Evolutionary conservation across 352 stramenopile species (phyloP).

Genomic region (Phytophthora tentaculata): DNA sequence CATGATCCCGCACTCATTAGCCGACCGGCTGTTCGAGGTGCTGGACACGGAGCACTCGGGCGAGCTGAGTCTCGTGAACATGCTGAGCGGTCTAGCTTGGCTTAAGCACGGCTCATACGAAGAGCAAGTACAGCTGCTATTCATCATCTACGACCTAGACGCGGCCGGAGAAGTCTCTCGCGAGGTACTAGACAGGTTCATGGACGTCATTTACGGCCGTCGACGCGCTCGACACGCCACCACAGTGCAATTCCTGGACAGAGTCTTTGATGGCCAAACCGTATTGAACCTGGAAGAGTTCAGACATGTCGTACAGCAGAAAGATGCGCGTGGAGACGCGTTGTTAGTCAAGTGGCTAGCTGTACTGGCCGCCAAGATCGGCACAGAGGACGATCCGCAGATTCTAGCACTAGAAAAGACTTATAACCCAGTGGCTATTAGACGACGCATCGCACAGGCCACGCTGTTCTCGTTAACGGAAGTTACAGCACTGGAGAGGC

Average conservation of each 20-base stretch:
- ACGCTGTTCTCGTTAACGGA: conserved; percentile 79
- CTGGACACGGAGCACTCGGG: conserved; percentile 75
- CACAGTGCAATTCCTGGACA: conserved; percentile 65
- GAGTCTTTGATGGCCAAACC: conserved; percentile 53
- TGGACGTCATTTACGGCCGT: conserved; percentile 86
- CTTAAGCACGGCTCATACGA: conserved; percentile 79
- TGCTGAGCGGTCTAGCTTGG: conserved; percentile 75
- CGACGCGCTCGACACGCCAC: conserved; percentile 44
- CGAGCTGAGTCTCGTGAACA: conserved; percentile 63
- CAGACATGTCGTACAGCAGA: conserved; percentile 51
- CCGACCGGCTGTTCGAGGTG: conserved; percentile 85
- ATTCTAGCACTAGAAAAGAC: conserved; percentile 78
- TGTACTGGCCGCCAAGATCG: conserved; percentile 69
- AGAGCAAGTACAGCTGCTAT: conserved; percentile 80
- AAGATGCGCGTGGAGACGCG: conserved; percentile 59
- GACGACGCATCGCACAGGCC: conserved; percentile 72
- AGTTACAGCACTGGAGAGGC: conserved; percentile 75
- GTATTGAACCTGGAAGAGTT: conserved; percentile 74
- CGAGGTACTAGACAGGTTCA: conserved; percentile 80
- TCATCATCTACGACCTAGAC: conserved; percentile 88
- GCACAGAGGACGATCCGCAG: conserved; percentile 65
- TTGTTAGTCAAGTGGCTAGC: conserved; percentile 74
- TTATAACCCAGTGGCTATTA: conserved; percentile 85
- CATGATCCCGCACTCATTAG: conserved; percentile 83
- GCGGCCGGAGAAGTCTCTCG: conserved; percentile 60